Evolutionary conservation across 1,284 basidiomycete species (phyloP).

Genomic region (Ganoderma sp.): DNA sequence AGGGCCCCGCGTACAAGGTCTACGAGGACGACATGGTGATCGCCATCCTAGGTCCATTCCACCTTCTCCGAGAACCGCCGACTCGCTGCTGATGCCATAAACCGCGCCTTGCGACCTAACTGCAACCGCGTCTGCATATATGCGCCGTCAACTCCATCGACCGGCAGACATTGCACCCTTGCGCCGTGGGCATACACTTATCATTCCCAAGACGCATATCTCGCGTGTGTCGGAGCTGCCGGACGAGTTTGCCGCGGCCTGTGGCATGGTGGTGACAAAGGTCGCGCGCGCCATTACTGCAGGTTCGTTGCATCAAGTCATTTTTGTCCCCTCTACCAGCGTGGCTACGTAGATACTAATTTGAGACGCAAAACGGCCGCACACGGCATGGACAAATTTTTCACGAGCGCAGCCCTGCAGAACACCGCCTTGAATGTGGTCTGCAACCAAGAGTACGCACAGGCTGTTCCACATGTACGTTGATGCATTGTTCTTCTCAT

Average conservation of each 20-base stretch:
- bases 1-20: conserved; percentile 54
- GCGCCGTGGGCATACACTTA: conserved; percentile 68
- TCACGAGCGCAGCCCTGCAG: conserved; percentile 52
- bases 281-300: conserved; percentile 65
- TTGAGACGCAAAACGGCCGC: not conserved
- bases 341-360: not conserved
- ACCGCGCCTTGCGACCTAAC: not conserved
- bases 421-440: conserved; percentile 76
- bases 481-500: not conserved
- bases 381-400: too few species aligned
- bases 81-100: not conserved
- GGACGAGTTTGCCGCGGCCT: conserved; percentile 60
- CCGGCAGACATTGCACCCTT: conserved; percentile 71
- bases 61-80: conserved; percentile 16
- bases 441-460: conserved; percentile 82
- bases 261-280: conserved; percentile 63
- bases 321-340: too few species aligned
- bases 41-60: conserved; percentile 65
- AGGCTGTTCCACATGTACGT: conserved; percentile 79
- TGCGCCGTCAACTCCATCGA: not conserved
- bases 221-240: conserved; percentile 69
- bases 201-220: conserved; percentile 70
- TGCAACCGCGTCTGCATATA: not conserved
- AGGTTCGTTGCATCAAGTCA: conserved; percentile 46
- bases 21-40: conserved; percentile 72